Evolutionary conservation across 2,329 filamentous ascomycete genomes (phyloP), one percentile per base, ranked within the genome.

Genomic region (Diaporthe sp.): DNA sequence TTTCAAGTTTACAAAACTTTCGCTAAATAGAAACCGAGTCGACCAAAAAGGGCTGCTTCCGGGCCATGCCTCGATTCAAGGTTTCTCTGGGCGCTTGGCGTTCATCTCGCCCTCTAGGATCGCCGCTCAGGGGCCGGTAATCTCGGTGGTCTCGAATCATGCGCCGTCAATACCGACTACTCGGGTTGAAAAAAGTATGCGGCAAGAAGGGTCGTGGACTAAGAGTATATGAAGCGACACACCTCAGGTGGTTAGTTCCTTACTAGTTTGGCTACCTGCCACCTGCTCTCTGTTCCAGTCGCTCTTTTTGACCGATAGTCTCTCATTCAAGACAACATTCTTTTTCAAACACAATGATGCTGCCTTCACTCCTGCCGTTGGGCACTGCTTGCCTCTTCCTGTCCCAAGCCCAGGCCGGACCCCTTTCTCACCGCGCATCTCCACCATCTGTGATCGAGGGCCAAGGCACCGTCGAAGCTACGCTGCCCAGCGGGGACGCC

Each of bases 1-100:
- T 68, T 68, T 68, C 65, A 68, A 68, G 31, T 68, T 68, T 68
- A 68, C 65, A 68, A 42, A 68, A 68, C 31, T 68, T 68, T 68
- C 65, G 65, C 65, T 39, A 68, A 68, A 68, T 68, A 68, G 31
- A 68, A 37, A 53, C 31, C 5, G 31, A 53, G 34, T 53, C 44
- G 47, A 28, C 65, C 47, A 28, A 68, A 68, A 53, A 68, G 22
- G 65, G 65, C 47, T 53, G 47, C 47, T n/a, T 13, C 31, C 65
- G 65, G 65, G 47, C 47, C 8, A 20, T 42, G 65, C 65, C 65
- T 68, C 65, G 65, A 68, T 53, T 68, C 65, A 68, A 68, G 65
- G 65, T 68, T 68, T 68, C 17, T 37, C 44, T 68, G 65, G 65
- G 31, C 65, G 15, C 65, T 68, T 68, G 65, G 65, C 65, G 65